A percentile compares a stretch with the other conserved stretches of the same genome.
Conservation (phyloP, 768 basidiomycete genomes). For the Cyclocybe cylindracea region DNA sequence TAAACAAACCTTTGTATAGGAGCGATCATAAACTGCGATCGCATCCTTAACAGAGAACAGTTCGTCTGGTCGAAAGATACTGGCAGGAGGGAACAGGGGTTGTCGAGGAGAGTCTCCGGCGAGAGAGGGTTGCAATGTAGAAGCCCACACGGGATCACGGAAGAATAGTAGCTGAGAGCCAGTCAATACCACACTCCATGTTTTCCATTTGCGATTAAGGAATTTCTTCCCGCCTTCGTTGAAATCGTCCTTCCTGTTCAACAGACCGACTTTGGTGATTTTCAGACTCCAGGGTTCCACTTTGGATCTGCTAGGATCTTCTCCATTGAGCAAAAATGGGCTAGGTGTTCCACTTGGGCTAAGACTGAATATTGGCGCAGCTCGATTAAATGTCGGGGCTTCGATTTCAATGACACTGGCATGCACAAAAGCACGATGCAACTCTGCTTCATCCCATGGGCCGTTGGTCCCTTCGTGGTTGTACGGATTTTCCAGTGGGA, state of each 20-base stretch:
- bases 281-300: slow-evolving; percentile 44
- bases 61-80: slow-evolving; percentile 78
- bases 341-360: slow-evolving; percentile 33
- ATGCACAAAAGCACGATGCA: slow-evolving; percentile 64
- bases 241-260: slow-evolving; percentile 82
- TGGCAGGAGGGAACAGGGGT: slow-evolving; percentile 25
- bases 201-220: slow-evolving; percentile 82
- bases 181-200: slow-evolving; percentile 83
- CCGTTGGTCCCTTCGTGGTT: slow-evolving; percentile 64
- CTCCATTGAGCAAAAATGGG: slow-evolving; percentile 12
- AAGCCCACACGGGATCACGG: slow-evolving; percentile 65
- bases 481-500: slow-evolving; percentile 67
- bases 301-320: slow-evolving; percentile 20
- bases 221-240: slow-evolving; percentile 77
- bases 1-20: slow-evolving; percentile 68
- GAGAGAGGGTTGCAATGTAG: slow-evolving; percentile 44
- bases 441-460: slow-evolving; percentile 67
- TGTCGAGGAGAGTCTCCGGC: slow-evolving; percentile 16
- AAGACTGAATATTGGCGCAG: slow-evolving; percentile 35
- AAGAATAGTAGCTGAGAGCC: slow-evolving; percentile 91
- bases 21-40: slow-evolving; percentile 78
- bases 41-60: slow-evolving; percentile 74
- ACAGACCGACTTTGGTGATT: slow-evolving; percentile 77
- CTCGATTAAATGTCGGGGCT: slow-evolving; percentile 37
- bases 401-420: slow-evolving; percentile 61